Base-by-base conservation (phyloP, 2,329 filamentous ascomycete genomes). In the Penicillium sumatraense region DNA sequence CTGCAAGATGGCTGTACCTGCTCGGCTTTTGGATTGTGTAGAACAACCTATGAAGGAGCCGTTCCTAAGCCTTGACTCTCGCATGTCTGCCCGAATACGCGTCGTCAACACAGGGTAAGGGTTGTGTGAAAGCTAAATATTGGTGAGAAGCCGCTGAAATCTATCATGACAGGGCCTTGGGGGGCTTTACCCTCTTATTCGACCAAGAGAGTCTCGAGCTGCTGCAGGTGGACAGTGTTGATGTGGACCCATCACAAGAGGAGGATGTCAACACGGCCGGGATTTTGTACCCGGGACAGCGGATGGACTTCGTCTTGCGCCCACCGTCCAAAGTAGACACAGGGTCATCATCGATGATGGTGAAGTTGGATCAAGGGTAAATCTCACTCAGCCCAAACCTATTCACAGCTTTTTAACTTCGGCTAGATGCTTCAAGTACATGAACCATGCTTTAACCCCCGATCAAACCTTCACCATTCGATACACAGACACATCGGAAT, bases 1-100 rank as follows among this genome's bases (percentile, higher is more conserved):
- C 20, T 82, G 80, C 59, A 73, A 73, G 1, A 76, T 74, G 73
- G 77, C 77, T 14, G 72, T 78, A 1, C 75, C 76, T 48, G 76
- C 76, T 16, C 66, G 73, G 5, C 79, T 78, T 3, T 60, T 82
- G 3, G 72, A 82, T 53, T 83, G 80, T 57, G 58, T 68, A 4
- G 54, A 68, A 3, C 61, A 65, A 16, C 49, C 51, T 10, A 41
- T 59, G n/a, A 41, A 68, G 9, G 48, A 64, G 2, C 67, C 72
- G 6, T 59, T 70, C 40, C 46, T 73, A 21, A 24, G 56, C 11
- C 42, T 71, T 3, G 64, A 71, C 40, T 49, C 52, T 14, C 47
- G 54, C 10, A 56, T 60, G 3, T 64, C 61, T 9, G 77, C 72
- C 49, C 65, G 76, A 27, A 54, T 80, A 6, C 71, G 78, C 5